These are phyloP conservation scores for Colletotrichum orbiculare DNA, from an alignment of 2,329 filamentous ascomycete species.

Conservation along the genomic window DNA sequence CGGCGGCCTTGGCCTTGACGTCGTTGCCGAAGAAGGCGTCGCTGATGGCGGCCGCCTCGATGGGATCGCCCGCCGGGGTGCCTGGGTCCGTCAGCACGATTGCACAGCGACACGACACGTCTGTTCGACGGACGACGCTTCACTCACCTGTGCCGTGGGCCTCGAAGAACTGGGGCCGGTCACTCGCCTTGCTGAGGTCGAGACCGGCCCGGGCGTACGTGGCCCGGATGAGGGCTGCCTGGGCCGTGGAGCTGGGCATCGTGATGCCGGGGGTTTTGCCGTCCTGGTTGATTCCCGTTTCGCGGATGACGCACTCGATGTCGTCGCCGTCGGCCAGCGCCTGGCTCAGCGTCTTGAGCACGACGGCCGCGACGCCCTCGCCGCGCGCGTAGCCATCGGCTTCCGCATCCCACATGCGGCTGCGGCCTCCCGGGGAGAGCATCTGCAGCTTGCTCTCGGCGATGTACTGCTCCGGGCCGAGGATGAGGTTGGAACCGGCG, in stretches of 20 bases:
- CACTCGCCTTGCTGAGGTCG: conserved; percentile 21
- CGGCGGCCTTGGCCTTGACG: conserved; percentile 38
- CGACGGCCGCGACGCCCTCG: conserved; percentile 59
- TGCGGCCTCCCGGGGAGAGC: conserved; percentile 40
- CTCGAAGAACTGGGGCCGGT: conserved; percentile 40
- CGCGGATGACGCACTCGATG: conserved; percentile 42
- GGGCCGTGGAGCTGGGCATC: conserved; percentile 46
- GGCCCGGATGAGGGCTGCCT: conserved; percentile 42
- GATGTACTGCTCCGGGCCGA: conserved; percentile 17
- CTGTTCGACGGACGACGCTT: too few relatives aligned
- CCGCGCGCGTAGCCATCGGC: conserved; percentile 65
- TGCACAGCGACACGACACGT: too few relatives aligned
- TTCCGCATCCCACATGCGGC: conserved; percentile 53
- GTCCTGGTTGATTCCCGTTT: conserved; percentile 40
- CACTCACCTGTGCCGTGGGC: conserved; percentile 47
- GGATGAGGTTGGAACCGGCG: conserved; percentile 42
- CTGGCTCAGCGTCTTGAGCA: conserved; percentile 57
- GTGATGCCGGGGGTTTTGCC: conserved; percentile 46
- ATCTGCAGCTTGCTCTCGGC: conserved; percentile 37
- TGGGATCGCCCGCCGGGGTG: conserved; percentile 49
- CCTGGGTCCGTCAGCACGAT: conserved; percentile 39
- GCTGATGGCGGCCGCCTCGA: too few relatives aligned
- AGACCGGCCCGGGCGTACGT: conserved; percentile 41
- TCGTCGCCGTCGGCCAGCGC: conserved; percentile 51
- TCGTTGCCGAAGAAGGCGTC: too few relatives aligned